A percentile compares a stretch with the other conserved stretches of the same genome.
These are phyloP conservation scores for Lasiosphaeria ovina DNA, from an alignment of 495 filamentous ascomycete species.

Conservation along the genomic window DNA sequence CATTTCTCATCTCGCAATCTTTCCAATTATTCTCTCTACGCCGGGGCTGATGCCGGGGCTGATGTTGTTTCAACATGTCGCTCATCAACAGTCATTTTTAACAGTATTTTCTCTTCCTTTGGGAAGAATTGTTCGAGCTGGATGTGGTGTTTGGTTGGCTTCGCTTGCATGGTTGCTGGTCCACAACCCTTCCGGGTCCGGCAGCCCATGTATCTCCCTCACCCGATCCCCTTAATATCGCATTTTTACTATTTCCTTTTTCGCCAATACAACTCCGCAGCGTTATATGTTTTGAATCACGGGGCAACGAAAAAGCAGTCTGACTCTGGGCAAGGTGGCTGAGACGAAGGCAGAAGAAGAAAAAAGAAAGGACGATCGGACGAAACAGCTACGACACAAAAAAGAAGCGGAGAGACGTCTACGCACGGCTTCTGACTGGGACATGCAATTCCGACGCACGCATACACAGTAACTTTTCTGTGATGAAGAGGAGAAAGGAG, in stretches of 20 bases:
- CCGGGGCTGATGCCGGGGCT: neutral
- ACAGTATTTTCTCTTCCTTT: conserved; percentile 8
- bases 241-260: conserved; percentile 1
- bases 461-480: neutral
- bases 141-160: conserved; percentile 30
- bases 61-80: neutral
- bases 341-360: neutral
- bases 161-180: conserved; percentile 26
- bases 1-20: conserved; percentile 1
- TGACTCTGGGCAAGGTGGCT: neutral
- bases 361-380: neutral
- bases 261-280: neutral
- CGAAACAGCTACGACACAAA: neutral
- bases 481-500: neutral
- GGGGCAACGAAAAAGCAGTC: neutral
- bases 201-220: conserved; percentile 2
- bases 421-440: neutral
- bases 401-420: neutral
- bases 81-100: neutral
- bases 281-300: neutral
- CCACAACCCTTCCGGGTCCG: conserved; percentile 2
- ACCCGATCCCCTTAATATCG: neutral
- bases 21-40: neutral
- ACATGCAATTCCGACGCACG: no score
- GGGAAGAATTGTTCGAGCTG: conserved; percentile 19